Base-by-base conservation (phyloP, 2,329 filamentous ascomycete genomes). In the Microcyclospora tardicrescens region DNA sequence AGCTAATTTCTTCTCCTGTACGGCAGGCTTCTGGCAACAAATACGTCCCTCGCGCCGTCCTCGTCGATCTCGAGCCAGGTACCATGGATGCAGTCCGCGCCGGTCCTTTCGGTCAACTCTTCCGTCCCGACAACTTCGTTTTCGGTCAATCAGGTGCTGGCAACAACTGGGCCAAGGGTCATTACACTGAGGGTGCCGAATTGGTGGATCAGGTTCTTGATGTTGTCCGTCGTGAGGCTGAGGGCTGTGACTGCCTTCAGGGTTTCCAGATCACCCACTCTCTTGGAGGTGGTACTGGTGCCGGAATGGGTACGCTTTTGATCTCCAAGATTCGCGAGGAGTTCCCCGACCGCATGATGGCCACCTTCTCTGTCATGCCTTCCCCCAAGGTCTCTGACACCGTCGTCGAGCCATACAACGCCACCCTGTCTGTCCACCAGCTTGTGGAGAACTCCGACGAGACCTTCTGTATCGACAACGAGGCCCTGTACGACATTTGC, bases 161-260 rank as follows among this genome's bases (percentile, higher is more conserved):
- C 72, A 98, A 98, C 85, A 96, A 96, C 81, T 98, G 91, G 91
- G 91, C 91, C 69, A 98, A 96, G 81, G 91, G 91, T 72, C 91
- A 98, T 68, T 98, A 98, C 79, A 98, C 91, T 52, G 91, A 98
- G 75, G 91, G 91, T 79, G 91, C 91, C 56, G 91, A 98, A 74
- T 79, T 96, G 49, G 91, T 98, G 55, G 91, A 98, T 74, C 77
- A 95, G 62, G 91, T 98, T 55, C 79, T 98, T 56, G 91, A 96
- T 64, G 91, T 98, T 53, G 89, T 98, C 63, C 91, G 91, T 64
- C 89, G 91, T 60, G 91, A 98, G 77, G 89, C 91, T 55, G 91
- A 98, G 73, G 85, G 84, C 66, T 96, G 91, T 64, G 91, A 98
- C 77, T 95, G 85, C 78, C 87, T 98, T 50, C 91, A 98, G 74